A percentile compares a stretch with the other conserved stretches of the same genome.
These are phyloP conservation scores for Omphalotus guepiniiformis DNA, from an alignment of 768 basidiomycete species.

Conservation along the genomic window DNA sequence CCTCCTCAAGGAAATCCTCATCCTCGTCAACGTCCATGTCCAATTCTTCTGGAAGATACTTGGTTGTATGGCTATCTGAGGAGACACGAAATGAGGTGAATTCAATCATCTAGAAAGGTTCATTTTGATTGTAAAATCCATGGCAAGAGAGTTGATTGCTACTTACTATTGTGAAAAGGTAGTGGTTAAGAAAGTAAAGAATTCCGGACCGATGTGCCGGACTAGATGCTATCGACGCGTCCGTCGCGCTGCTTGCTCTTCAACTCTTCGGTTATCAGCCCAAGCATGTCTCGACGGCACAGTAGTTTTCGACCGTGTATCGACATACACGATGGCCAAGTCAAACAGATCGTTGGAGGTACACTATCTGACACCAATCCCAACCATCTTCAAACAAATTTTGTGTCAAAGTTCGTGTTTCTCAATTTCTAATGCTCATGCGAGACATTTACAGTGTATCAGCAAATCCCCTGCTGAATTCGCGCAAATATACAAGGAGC, in stretches of 20 bases:
- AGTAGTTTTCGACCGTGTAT: conserved; percentile 85
- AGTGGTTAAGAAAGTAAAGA: not conserved
- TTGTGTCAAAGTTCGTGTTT: conserved; percentile 71
- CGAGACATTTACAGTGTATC: not conserved
- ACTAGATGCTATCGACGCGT: not conserved
- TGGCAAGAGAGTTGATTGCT: too few species aligned
- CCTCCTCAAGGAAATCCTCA: conserved; percentile 17
- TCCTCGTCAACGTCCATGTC: conserved; percentile 5
- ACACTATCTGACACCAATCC: conserved; percentile 73
- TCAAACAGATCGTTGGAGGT: conserved; percentile 98
- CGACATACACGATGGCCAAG: conserved; percentile 91
- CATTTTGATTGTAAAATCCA: too few species aligned
- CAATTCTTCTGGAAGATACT: not conserved
- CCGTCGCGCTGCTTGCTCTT: not conserved
- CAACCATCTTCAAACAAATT: conserved; percentile 74
- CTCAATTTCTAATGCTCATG: not conserved
- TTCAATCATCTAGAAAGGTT: too few species aligned
- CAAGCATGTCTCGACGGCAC: conserved; percentile 1
- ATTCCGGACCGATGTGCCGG: not conserved
- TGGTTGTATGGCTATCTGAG: not conserved
- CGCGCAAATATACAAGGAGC: conserved; percentile 67
- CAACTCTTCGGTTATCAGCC: not conserved
- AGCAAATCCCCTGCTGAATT: conserved; percentile 80
- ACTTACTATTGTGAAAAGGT: too few species aligned
- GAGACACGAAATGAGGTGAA: conserved; percentile 3